Conservation (phyloP, 495 filamentous ascomycete species). For the Aspergillus carlsbadensis region DNA sequence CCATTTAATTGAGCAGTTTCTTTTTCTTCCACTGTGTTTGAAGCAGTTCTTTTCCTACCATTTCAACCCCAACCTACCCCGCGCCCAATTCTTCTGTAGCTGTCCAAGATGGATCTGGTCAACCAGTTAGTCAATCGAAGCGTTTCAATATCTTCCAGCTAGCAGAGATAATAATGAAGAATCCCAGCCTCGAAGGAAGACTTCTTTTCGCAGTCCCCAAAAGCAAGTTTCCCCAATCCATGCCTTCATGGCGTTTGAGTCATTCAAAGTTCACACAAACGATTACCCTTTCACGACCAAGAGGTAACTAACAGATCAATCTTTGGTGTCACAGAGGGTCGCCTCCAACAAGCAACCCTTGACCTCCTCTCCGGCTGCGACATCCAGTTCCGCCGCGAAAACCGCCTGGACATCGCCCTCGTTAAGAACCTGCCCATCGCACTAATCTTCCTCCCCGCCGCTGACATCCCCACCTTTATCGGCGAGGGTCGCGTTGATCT, state of each 20-base stretch:
- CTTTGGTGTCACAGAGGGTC: constrained; percentile 67
- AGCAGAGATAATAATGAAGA: constrained; percentile 7
- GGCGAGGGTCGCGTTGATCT: constrained; percentile 91
- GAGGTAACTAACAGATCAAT: not conserved
- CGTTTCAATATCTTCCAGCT: not conserved
- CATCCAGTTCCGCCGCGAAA: constrained; percentile 92
- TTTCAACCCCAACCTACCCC: constrained; percentile 22
- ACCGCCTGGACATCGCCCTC: constrained; percentile 91
- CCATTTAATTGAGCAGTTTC: not conserved
- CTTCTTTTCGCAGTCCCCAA: constrained; percentile 96
- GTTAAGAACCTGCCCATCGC: constrained; percentile 94
- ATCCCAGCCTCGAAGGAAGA: constrained; percentile 71
- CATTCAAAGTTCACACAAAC: constrained; percentile 5
- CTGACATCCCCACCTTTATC: constrained; percentile 95
- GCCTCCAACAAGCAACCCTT: constrained; percentile 79
- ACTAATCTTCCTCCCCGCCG: constrained; percentile 94
- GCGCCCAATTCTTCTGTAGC: constrained; percentile 20
- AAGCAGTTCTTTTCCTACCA: not conserved
- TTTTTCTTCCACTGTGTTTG: not conserved
- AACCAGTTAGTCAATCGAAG: constrained; percentile 65
- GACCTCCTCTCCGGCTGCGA: constrained; percentile 90
- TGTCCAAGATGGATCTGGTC: constrained; percentile 70
- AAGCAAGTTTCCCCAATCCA: constrained; percentile 58
- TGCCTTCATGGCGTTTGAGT: not conserved
- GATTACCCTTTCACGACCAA: too few species aligned